Evolutionary conservation across 2,329 filamentous ascomycete genomes (phyloP), one percentile per base, ranked within the genome.

Genomic region (Hymenotorrendiella dingleyae): DNA sequence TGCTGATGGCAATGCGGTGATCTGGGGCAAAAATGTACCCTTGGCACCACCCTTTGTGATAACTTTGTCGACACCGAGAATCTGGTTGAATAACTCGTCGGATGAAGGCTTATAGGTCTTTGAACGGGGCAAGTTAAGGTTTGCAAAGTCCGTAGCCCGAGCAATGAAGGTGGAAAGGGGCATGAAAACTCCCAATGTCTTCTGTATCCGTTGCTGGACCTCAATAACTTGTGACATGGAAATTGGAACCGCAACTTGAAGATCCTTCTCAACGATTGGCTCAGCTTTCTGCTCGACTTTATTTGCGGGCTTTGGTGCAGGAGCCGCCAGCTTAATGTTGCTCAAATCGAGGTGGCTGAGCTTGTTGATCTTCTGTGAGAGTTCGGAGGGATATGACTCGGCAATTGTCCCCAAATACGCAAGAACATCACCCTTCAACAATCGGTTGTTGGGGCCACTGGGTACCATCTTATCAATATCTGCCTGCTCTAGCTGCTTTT

Each of bases 391-490:
- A 54, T 86, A 84, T 46, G 80, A 73, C 50, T 80, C 70, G 47
- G 82, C 72, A 58, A 96, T 87, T 54, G 74, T 72, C 49, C 93
- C 93, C 12, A 97, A 67, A 64, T 91, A 93, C 36, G 89, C 90
- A 41, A 98, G 79, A 6, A 98, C 84, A 62, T 98, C 93, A 43
- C 93, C 93, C 74, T 98, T 98, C 49, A 98, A 75, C 42, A 98
- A 72, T 48, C 93, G 82, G 45, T 90, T 89, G 57, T 82, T 82
- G 22, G 93, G 93, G 19, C 93, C 93, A 16, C 86, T 91, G 5
- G 89, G 84, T 40, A 81, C 84, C 63, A 97, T 96, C 64, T 86
- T 84, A 65, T 80, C 73, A 40, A 89, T 73, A 46, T 89, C 86
- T 35, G 82, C 80, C 54, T 83, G 78, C 57, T 84, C 75, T 42